Base-by-base conservation (phyloP, 352 stramenopile species). In the Phytophthora megakarya region DNA sequence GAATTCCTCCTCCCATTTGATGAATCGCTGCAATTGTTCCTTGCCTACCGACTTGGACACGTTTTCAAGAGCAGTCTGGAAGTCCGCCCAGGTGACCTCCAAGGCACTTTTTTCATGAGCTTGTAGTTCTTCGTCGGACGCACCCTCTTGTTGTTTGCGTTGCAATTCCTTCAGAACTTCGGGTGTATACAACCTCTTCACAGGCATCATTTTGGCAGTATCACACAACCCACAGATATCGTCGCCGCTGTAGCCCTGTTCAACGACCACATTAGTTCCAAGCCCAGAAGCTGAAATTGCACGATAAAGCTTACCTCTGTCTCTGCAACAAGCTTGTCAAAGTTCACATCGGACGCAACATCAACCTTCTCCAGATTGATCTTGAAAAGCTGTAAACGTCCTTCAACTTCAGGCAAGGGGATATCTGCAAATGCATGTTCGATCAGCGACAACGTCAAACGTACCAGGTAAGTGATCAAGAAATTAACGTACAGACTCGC, bases 351-450 rank as follows among this genome's bases (percentile, higher is more conserved):
- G 0, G 86, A 81, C 0, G 80, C 84, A 5, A 94, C 70, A 16
- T 97, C 92, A 3, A 98, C 78, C 21, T 73, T 78, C 47, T 90
- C 74, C 37, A 93, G 65, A n/a, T 95, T 93, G 12, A 93, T 54
- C 21, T 88, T 80, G 63, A 96, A 93, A 13, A 94, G 76, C 37
- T 88, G 77, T 16, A 61, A 68, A 23, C 86, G 76, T 1, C 83
- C 81, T 53, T 83, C 69, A 10, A 72, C 70, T 55, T 81, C 70
- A 0, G 84, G 80, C 16, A 92, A 46, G 5, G 82, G 80, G 22
- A 91, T 89, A 51, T 91, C 66, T 73, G 49, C 40, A 16, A 5
- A 15, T 47, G 18, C 7, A 35, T 28, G n/a, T 48, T 47, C 28
- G 45, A 65, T 12, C 8, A 33, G 11, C 12, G 32, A n/a, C 16